Conservation (phyloP, 768 basidiomycete species). For the Rhodocollybia butyracea region DNA sequence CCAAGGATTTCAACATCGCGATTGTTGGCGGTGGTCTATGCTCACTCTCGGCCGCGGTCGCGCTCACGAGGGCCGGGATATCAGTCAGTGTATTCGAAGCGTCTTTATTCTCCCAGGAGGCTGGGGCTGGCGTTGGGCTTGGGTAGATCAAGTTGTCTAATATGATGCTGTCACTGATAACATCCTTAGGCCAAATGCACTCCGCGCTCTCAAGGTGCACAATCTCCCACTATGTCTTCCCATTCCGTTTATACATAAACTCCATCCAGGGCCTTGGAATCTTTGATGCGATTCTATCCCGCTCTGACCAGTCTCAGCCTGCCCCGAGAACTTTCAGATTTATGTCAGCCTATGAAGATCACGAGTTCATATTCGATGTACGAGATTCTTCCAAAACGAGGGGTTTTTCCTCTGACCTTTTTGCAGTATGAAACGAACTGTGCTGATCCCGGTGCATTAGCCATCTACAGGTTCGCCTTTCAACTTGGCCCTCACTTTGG, state of each 20-base stretch:
- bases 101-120: constrained; percentile 40
- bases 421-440: constrained; percentile 13
- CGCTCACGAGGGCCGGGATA: constrained; percentile 38
- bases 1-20: constrained; percentile 45
- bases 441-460: constrained; percentile 35
- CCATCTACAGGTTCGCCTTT: constrained; percentile 38
- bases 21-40: constrained; percentile 57
- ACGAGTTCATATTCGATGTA: constrained; percentile 46
- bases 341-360: constrained; percentile 37
- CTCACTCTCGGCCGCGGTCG: constrained; percentile 47
- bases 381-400: not conserved
- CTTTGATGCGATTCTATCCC: constrained; percentile 37
- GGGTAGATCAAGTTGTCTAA: constrained; percentile 24
- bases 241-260: not conserved
- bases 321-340: constrained; percentile 33
- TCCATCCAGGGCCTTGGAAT: constrained; percentile 34
- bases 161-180: not conserved
- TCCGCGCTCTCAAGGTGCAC: constrained; percentile 33
- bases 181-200: constrained; percentile 44
- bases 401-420: not conserved
- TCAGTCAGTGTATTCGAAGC: constrained; percentile 51
- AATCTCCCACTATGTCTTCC: not conserved
- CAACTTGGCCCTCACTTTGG: not conserved
- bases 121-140: constrained; percentile 54
- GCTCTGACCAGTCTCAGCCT: constrained; percentile 29